Base-by-base conservation (phyloP, 2,329 filamentous ascomycete genomes). In the Talaromyces rugulosus region DNA sequence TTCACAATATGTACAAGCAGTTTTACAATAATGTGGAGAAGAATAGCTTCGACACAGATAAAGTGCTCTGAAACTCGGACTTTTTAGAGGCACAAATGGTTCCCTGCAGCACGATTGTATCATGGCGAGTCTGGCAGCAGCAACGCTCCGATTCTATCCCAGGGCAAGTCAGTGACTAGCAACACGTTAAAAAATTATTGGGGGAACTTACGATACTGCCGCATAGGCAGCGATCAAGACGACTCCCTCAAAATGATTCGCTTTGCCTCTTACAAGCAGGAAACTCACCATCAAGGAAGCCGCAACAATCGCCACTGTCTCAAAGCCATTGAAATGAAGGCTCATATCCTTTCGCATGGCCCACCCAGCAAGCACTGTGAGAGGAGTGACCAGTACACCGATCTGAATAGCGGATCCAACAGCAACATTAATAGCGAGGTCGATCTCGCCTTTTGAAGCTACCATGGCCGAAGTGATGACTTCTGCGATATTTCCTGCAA, bases 361-460 rank as follows among this genome's bases (percentile, higher is more conserved):
- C 88, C 88, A 91, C n/a, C 87, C 88, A 23, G 90, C 78, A 28
- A 90, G 85, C 34, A 91, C 88, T 34, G 90, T 82, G 18, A 90
- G 77, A 0, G 88, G 88, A 4, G 88, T 90, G 58, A 90, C 82
- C 70, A 90, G 88, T 7, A 91, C 79, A 14, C 88, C 79, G 71
- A 91, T 90, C 75, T 91, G 88, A 67, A 91, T 90, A 56, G 85
- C 88, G 65, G 84, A 87, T 61, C 88, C 88, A 7, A 91, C 83
- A 4, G 88, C 87, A 23, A 91, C 88, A 65, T 87, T 87, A 59
- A 91, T 90, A 1, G 88, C 87, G 40, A 91, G 77, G 72, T 90
- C 88, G 86, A 90, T 89, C 78, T 91, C 89, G 75, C 90, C 89
- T 77, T 89, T 89, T 75, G 86, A 83, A 0, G 88, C 88, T 7